Evolutionary conservation across 257 asterid species (phyloP).

Genomic region (Scutellaria baicalensis): DNA sequence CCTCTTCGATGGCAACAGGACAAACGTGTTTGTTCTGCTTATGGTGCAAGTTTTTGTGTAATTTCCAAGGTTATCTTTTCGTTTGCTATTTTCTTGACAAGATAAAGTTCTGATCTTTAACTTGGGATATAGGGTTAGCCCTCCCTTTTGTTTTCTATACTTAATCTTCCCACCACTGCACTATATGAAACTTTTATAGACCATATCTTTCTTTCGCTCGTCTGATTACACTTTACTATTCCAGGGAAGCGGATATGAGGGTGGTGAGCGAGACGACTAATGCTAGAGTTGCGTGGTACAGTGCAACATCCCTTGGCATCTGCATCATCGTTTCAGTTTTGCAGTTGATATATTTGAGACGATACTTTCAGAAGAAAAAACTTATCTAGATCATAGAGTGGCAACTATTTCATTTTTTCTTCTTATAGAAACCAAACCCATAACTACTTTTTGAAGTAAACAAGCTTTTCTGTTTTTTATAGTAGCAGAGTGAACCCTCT

Average conservation of each 20-base stretch:
- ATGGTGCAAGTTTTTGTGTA: background rate
- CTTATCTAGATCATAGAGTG: slow-evolving; percentile 38
- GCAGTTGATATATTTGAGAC: slow-evolving; percentile 50
- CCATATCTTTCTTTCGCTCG: background rate
- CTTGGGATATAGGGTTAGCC: background rate
- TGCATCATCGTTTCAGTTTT: slow-evolving; percentile 35
- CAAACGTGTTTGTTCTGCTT: background rate
- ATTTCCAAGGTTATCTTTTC: background rate
- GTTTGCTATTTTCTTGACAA: background rate
- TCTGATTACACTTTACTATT: background rate
- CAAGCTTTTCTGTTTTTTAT: background rate
- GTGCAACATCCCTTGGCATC: slow-evolving; percentile 47
- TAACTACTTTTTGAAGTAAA: background rate
- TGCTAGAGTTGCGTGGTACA: slow-evolving; percentile 51
- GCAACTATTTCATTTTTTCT: background rate
- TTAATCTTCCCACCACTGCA: background rate
- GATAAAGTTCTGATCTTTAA: background rate
- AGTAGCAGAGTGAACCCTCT: background rate
- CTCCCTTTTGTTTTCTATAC: background rate
- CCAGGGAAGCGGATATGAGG: slow-evolving; percentile 67
- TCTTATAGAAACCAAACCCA: background rate
- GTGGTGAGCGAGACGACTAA: slow-evolving; percentile 59
- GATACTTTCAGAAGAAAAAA: slow-evolving; percentile 57
- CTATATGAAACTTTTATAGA: background rate
- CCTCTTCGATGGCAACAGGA: background rate